Evolutionary conservation across 768 basidiomycete species (phyloP).

Genomic region (Lepiota brunneoincarnata): DNA sequence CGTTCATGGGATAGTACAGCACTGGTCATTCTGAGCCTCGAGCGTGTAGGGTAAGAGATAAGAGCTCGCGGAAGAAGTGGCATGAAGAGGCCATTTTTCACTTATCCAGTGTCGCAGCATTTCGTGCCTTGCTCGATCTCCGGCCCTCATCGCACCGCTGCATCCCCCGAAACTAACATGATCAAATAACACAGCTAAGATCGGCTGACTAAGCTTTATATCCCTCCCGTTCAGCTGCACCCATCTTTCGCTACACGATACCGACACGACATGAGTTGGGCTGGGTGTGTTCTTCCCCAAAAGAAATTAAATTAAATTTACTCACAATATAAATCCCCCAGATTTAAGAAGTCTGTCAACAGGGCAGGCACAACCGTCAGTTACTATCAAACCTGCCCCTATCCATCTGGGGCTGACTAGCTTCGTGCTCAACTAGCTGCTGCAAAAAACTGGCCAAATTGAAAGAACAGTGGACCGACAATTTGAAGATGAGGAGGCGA

Average conservation of each 20-base stretch:
- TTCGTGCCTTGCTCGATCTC: not conserved
- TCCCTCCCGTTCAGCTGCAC: not conserved
- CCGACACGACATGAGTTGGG: constrained; percentile 47
- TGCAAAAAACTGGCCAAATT: constrained; percentile 98
- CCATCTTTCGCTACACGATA: not conserved
- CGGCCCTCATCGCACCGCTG: constrained; percentile 3
- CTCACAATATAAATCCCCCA: constrained; percentile 24
- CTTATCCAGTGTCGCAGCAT: not conserved
- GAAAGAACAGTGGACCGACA: constrained; percentile 94
- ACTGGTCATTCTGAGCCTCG: not conserved
- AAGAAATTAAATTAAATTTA: not conserved
- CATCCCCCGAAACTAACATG: constrained; percentile 1
- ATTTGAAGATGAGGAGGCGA: constrained; percentile 88
- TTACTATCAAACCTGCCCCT: constrained; percentile 11
- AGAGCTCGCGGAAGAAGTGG: not conserved
- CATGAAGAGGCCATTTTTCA: not conserved
- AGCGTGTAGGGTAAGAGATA: not conserved
- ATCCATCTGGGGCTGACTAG: constrained; percentile 11
- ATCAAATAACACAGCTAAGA: not conserved
- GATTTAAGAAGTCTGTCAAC: constrained; percentile 93
- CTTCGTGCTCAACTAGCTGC: constrained; percentile 50
- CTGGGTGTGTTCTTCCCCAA: constrained; percentile 37
- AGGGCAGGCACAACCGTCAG: constrained; percentile 87
- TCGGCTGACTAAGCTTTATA: constrained; percentile 6
- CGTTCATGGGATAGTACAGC: not conserved